Percentiles rank a stretch among this genome's conserved stretches.
Conservation (phyloP, 805 yeast species). For the Kluyveromyces nonfermentans region DNA sequence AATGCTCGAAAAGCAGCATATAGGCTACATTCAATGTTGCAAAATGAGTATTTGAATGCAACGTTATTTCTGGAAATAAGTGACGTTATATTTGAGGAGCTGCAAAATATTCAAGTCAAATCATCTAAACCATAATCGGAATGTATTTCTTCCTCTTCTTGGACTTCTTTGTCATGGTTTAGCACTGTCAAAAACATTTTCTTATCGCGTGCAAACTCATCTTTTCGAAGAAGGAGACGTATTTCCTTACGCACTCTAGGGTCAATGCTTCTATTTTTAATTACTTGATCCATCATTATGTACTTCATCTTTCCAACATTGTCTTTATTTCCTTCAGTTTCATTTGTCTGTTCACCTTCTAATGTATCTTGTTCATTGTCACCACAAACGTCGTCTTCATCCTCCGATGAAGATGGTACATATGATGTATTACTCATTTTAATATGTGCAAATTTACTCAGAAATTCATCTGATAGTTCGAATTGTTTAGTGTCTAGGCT, state of each 20-base stretch:
- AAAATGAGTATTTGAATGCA: slow-evolving; percentile 60
- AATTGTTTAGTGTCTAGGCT: slow-evolving; percentile 15
- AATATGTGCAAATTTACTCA: slow-evolving; percentile 8
- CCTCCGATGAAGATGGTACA: neutral
- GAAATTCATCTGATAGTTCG: slow-evolving; percentile 17
- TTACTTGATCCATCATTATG: neutral
- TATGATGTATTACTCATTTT: neutral
- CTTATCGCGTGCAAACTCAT: slow-evolving; percentile 3
- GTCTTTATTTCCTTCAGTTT: neutral
- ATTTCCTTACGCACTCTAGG: neutral
- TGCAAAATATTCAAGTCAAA: slow-evolving; percentile 1
- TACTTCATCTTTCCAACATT: neutral
- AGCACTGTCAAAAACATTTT: slow-evolving; percentile 3
- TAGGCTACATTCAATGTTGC: slow-evolving; percentile 55
- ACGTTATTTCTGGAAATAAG: slow-evolving; percentile 51
- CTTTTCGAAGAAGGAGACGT: neutral
- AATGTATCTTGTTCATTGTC: neutral
- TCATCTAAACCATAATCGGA: slow-evolving; percentile 1
- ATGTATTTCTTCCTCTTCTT: neutral
- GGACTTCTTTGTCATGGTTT: neutral
- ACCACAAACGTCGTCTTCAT: slow-evolving; percentile 3
- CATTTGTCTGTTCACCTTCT: neutral
- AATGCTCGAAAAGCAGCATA: slow-evolving; percentile 56
- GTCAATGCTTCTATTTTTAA: neutral
- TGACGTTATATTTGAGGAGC: slow-evolving; percentile 45